A percentile compares a stretch with the other conserved stretches of the same genome.
Conservation (phyloP, 768 basidiomycete species). For the Clavulina sp. region DNA sequence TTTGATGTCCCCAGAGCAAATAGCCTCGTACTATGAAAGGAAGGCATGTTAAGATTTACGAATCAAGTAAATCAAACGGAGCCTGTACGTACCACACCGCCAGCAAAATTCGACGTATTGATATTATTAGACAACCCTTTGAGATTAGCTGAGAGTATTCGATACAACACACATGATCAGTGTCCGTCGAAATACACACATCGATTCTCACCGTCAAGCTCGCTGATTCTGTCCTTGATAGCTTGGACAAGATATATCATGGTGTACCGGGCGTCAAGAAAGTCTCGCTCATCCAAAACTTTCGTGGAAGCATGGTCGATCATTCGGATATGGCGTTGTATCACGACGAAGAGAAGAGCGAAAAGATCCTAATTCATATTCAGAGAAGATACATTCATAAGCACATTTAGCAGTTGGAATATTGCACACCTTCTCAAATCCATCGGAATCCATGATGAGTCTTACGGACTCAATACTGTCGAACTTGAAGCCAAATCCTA, state of each 20-base stretch:
- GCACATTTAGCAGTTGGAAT: not conserved
- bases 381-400: not conserved
- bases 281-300: constrained; percentile 1
- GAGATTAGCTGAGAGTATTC: not conserved
- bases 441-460: not conserved
- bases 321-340: not conserved
- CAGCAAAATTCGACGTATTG: not conserved
- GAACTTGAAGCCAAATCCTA: not conserved
- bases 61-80: not conserved
- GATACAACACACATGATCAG: too few relatives aligned
- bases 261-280: not conserved
- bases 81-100: not conserved
- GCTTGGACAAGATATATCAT: not conserved
- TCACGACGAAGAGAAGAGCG: not conserved
- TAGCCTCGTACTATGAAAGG: not conserved
- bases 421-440: not conserved
- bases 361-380: constrained; percentile 1
- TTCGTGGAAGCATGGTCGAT: not conserved
- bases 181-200: too few relatives aligned
- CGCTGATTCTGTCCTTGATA: not conserved
- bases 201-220: not conserved
- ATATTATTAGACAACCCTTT: too few relatives aligned
- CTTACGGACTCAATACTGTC: not conserved
- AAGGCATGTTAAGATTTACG: not conserved
- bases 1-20: too few relatives aligned